Percentiles rank a stretch among this genome's conserved stretches.
These are phyloP conservation scores for Giardia muris DNA, from an alignment of 208 protist species.

Conservation along the genomic window DNA sequence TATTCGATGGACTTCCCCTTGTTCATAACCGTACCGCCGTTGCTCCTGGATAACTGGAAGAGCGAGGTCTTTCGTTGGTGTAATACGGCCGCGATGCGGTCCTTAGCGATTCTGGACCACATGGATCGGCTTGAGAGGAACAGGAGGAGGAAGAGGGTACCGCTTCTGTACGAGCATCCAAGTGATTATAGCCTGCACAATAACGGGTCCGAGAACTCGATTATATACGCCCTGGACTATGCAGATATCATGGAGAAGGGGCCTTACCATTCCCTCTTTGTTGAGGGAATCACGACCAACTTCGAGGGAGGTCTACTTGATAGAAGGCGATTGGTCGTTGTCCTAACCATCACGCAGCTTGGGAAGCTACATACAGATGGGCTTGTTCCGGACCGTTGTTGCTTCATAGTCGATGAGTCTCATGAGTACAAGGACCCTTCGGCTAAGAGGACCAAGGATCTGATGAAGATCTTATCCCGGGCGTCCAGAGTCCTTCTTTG, in stretches of 20 bases:
- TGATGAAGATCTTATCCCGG: neutral
- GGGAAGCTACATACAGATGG: neutral
- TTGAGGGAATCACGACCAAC: neutral
- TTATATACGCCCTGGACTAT: neutral
- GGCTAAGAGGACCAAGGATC: neutral
- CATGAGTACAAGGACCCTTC: neutral
- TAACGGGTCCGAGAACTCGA: neutral
- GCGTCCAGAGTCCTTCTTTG: neutral
- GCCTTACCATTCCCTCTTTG: neutral
- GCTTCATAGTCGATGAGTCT: neutral
- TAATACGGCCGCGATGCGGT: neutral
- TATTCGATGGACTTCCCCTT: neutral
- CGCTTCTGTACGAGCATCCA: neutral
- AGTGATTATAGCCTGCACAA: neutral
- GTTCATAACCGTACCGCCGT: neutral
- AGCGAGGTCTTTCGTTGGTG: neutral
- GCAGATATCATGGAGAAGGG: neutral
- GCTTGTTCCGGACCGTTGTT: neutral
- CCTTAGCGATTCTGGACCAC: neutral
- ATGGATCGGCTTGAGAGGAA: neutral
- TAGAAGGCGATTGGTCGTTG: neutral
- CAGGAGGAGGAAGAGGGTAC: neutral
- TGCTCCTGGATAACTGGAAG: neutral
- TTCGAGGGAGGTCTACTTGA: neutral
- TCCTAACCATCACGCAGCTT: neutral